These are phyloP conservation scores for Cryptococcus hybrid DNA, from an alignment of 1,284 basidiomycete genomes.

Conservation along the genomic window DNA sequence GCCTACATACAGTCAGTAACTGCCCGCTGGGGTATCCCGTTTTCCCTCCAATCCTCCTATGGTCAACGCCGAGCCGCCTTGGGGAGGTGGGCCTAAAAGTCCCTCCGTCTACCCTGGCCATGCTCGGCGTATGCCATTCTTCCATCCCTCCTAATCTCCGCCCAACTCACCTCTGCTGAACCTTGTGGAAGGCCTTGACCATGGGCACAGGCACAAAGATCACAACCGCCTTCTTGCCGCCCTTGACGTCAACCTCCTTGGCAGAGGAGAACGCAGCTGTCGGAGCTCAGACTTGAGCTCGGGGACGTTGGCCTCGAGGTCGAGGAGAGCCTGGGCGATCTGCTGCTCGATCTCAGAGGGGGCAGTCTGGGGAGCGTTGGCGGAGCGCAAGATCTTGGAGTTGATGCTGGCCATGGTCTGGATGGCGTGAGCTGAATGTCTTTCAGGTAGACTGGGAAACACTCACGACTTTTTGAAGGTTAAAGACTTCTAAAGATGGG, in stretches of 20 bases:
- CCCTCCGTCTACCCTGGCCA: constrained; percentile 48
- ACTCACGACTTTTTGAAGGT: constrained; percentile 1
- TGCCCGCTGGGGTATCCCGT: background rate
- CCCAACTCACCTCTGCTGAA: constrained; percentile 84
- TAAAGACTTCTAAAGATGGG: background rate
- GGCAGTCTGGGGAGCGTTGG: constrained; percentile 85
- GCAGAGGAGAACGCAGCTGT: constrained; percentile 93
- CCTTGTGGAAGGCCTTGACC: constrained; percentile 98
- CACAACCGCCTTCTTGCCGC: constrained; percentile 99
- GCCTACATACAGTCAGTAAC: constrained; percentile 56
- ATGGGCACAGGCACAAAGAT: constrained; percentile 98
- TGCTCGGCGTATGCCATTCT: background rate
- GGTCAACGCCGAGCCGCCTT: constrained; percentile 8
- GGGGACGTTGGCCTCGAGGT: constrained; percentile 97
- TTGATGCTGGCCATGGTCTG: constrained; percentile 2
- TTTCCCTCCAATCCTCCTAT: constrained; percentile 2
- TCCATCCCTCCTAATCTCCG: background rate
- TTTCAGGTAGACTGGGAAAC: background rate
- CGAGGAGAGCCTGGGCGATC: constrained; percentile 94
- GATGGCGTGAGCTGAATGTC: background rate
- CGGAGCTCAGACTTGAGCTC: constrained; percentile 97
- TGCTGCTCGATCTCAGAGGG: constrained; percentile 90
- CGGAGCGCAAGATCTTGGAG: constrained; percentile 88
- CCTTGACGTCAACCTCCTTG: constrained; percentile 98
- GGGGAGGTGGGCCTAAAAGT: constrained; percentile 51